phyloP scores from a whole-genome alignment of 257 asterid genomes.

The Rehmannia glutinosa region DNA sequence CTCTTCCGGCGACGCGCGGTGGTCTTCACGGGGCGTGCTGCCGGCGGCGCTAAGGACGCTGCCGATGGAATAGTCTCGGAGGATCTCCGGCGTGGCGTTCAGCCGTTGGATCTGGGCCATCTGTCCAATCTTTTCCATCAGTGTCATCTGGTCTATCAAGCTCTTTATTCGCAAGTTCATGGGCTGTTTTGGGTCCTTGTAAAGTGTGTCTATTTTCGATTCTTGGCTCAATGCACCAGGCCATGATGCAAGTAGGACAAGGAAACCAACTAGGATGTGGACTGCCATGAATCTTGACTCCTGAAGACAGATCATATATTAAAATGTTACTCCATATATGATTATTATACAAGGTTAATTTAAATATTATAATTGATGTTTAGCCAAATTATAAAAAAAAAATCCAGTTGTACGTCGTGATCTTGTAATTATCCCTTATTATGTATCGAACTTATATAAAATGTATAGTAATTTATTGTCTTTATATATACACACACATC shows the following conservation, averaged over 20 bases:
- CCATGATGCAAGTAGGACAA: constrained; percentile 4
- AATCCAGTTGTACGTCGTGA: too few relatives aligned
- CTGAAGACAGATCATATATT: neutral
- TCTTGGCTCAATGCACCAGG: neutral
- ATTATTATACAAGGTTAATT: too few relatives aligned
- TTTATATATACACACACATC: too few relatives aligned
- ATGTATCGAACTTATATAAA: too few relatives aligned
- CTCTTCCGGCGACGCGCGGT: constrained; percentile 9
- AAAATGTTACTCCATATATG: neutral
- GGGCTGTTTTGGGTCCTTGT: constrained; percentile 22
- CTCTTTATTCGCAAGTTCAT: neutral
- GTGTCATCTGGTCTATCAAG: neutral
- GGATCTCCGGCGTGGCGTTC: neutral
- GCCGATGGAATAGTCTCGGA: neutral
- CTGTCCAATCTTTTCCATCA: neutral
- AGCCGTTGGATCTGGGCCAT: neutral
- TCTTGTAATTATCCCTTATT: too few relatives aligned
- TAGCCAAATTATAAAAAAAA: too few relatives aligned
- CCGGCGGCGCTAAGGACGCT: constrained; percentile 10
- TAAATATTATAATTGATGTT: too few relatives aligned
- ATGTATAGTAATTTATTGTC: too few relatives aligned
- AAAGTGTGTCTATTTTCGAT: neutral
- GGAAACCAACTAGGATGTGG: neutral
- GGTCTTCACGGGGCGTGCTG: constrained; percentile 11
- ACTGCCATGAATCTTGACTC: neutral